Evolutionary conservation across 179 eudicot genomes (phyloP).

Genomic region (Pouteria campechiana): DNA sequence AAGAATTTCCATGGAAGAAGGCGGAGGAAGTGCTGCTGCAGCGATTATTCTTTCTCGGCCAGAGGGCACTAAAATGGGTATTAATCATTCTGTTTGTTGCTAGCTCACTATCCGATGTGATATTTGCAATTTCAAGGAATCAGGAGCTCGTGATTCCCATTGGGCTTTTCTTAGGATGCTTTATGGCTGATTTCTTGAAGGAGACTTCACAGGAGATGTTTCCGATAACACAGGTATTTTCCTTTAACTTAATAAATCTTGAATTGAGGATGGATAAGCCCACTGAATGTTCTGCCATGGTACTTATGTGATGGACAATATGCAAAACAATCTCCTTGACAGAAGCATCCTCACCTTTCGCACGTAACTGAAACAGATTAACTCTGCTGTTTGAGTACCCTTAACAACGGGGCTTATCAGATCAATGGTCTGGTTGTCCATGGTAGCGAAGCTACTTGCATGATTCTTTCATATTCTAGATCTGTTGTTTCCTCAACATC

Average conservation of each 20-base stretch:
- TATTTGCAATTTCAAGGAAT: slow-evolving; percentile 28
- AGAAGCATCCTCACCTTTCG: background rate
- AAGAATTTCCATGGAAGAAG: slow-evolving; percentile 35
- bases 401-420: background rate
- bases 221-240: slow-evolving; percentile 20
- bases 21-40: slow-evolving; percentile 13
- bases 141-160: slow-evolving; percentile 38
- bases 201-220: slow-evolving; percentile 30
- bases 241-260: too few relatives aligned
- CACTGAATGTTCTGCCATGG: too few relatives aligned
- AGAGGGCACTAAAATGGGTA: slow-evolving; percentile 27
- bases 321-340: too few relatives aligned
- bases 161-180: slow-evolving; percentile 39
- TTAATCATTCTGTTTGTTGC: slow-evolving; percentile 17
- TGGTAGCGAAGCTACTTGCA: background rate
- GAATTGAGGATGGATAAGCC: too few relatives aligned
- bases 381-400: background rate
- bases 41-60: slow-evolving; percentile 8
- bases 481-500: background rate
- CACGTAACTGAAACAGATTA: background rate
- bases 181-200: slow-evolving; percentile 19
- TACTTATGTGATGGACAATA: too few relatives aligned
- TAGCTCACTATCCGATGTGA: slow-evolving; percentile 22
- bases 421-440: background rate
- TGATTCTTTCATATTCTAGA: background rate